Conservation (phyloP, 2,329 filamentous ascomycete species). For the Metarhizium brunneum region DNA sequence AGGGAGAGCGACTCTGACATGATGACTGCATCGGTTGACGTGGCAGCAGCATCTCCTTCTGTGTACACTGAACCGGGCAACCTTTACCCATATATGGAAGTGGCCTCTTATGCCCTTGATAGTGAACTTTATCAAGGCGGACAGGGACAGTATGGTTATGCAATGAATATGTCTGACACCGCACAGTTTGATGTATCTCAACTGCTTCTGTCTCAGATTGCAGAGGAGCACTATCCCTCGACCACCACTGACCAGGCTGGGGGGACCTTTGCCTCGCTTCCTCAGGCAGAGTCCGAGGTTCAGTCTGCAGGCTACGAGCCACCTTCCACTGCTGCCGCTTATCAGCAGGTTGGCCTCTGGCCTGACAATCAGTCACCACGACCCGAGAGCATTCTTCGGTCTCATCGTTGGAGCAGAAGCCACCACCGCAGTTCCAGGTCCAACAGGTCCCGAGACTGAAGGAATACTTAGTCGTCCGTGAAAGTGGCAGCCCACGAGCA, state of each 20-base stretch:
- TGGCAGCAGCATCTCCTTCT: neutral
- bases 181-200: neutral
- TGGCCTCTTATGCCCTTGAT: neutral
- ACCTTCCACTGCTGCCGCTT: neutral
- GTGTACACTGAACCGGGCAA: neutral
- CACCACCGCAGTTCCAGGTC: neutral
- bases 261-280: neutral
- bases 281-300: neutral
- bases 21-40: neutral
- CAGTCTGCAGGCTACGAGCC: neutral
- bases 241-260: neutral
- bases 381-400: neutral
- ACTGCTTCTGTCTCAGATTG: neutral
- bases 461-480: neutral
- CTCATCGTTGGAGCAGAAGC: neutral
- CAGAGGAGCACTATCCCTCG: neutral
- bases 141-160: neutral
- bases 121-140: neutral
- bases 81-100: neutral
- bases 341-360: neutral
- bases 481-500: neutral
- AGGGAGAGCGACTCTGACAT: neutral
- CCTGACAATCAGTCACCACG: neutral
- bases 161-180: neutral
- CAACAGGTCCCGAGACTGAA: neutral